Base-by-base conservation (phyloP, 495 filamentous ascomycete genomes). In the Penicillium paradoxum region DNA sequence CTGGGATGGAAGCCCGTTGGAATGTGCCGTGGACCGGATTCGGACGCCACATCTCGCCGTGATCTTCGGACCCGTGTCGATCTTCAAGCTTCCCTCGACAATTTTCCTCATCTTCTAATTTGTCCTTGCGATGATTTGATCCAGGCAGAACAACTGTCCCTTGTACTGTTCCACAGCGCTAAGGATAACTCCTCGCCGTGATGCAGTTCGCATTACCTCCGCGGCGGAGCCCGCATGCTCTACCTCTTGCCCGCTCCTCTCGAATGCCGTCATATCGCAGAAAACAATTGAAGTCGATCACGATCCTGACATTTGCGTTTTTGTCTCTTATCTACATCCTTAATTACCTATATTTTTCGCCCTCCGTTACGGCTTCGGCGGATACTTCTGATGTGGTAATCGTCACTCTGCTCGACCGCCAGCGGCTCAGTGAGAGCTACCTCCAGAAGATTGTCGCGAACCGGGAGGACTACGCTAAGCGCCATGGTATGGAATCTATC, bases 131-230 rank as follows among this genome's bases (percentile, higher is more conserved):
- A 67, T 67, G 66, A 43, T 39, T 49, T 62, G 46, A 64, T 54
- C 22, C 18, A 48, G 15, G 22, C 17, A 17, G 14, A 17, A 21
- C 24, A 15, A 27, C 47, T 37, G 18, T 40, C 49, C 39, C 39
- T 38, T 41, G 41, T 34, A 47, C 54, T 53, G 53, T 51, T 54
- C 43, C 34, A 44, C 45, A 57, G 53, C 46, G 58, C 59, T 55
- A 63, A 63, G 61, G 58, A 53, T 45, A 25, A 56, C 15, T 29
- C 37, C 49, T 41, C 48, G 71, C 58, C 54, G 5, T 44, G 7
- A 97, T 97, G 92, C 92, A 97, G 64, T 91, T 91, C 77, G 92
- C 92, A 49, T 73, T 92, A 54, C 91, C 91, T 50, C 84, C 90
- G 52, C 85, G 90, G 62, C 93, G 88, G 70, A 82, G 82, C 59